Conservation (phyloP, 108 stramenopile species). For the Chaetoceros tenuissimus region DNA sequence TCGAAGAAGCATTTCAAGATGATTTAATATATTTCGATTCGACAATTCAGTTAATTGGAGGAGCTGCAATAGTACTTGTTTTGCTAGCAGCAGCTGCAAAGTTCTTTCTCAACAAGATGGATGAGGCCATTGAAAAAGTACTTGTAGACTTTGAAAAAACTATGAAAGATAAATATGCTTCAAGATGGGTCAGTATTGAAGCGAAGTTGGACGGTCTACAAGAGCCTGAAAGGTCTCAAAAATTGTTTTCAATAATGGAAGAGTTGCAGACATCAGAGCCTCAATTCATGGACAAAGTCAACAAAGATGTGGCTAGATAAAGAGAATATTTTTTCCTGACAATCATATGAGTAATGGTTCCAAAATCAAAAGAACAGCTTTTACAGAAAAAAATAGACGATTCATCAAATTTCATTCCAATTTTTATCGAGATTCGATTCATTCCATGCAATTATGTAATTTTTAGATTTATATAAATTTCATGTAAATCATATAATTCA, state of each 20-base stretch:
- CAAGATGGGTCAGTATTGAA: conserved; percentile 3
- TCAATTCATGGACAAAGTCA: conserved; percentile 11
- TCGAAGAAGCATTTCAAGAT: no score
- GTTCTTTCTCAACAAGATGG: conserved; percentile 6
- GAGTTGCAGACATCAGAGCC: conserved; percentile 10
- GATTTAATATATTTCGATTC: neutral
- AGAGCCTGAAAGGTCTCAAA: neutral
- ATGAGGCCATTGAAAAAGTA: conserved; percentile 17
- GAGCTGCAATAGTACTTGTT: neutral
- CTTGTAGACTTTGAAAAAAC: conserved; percentile 9
- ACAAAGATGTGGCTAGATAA: conserved; percentile 2
- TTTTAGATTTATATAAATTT: no score
- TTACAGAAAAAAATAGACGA: no score
- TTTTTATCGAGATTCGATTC: no score
- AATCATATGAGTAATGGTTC: no score
- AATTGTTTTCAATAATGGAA: conserved; percentile 16
- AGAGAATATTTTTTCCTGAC: no score
- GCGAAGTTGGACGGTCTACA: neutral
- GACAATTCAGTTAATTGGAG: neutral
- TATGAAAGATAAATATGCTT: conserved; percentile 4
- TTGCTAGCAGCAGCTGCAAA: conserved; percentile 1
- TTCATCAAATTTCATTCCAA: no score
- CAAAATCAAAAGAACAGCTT: no score
- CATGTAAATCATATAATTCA: no score
- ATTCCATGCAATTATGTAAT: no score